Evolutionary conservation across 495 filamentous ascomycete genomes (phyloP), one percentile per base, ranked within the genome.

Genomic region (Lasiosphaeria miniovina): DNA sequence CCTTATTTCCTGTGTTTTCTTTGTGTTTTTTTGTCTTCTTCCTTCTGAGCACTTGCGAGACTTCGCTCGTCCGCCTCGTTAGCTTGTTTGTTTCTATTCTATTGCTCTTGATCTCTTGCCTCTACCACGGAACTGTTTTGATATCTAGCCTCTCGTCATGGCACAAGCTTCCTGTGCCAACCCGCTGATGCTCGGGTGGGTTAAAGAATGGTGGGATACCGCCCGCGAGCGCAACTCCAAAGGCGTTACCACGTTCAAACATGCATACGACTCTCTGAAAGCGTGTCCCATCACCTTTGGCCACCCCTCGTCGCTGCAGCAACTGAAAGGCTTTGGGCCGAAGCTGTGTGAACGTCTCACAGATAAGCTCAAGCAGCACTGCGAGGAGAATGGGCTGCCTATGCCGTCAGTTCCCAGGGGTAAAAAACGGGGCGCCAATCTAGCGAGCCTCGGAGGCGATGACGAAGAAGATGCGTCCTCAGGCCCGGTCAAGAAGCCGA

Each of bases 261-360:
- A 87, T 57, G 90, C 90, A 1, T 91, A 91, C 65, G 83, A 90
- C 52, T 89, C 90, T 10, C 84, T 95, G 74, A 91, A 88, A 75
- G 81, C 82, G 32, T 94, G 90, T 61, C 90, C 90, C 0, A 71
- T 92, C 49, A 73, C 77, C 4, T 90, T 93, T 60, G 76, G 82
- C 3, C 90, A 94, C 65, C 90, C 90, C 4, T 86, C 87, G 3
- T 83, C 90, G 69, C 83, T 89, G 3, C 82, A 86, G 62, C 82
- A 89, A 62, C 75, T 94, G 17, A 84, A 86, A 50, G 89, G 89
- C 2, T 81, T 93, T 36, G 90, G 91, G 0, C 80, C 80, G 0
- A 90, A 85, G 60, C 73, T 92, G 8, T 90, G 85, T 66, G 80
- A 85, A 54, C 81, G 87, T 3, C 78, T 93, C 49, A 89, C 88